A percentile compares a stretch with the other conserved stretches of the same genome.
These are phyloP conservation scores for Cymodocea nodosa DNA, from an alignment of 116 monocot genomes.

Conservation along the genomic window DNA sequence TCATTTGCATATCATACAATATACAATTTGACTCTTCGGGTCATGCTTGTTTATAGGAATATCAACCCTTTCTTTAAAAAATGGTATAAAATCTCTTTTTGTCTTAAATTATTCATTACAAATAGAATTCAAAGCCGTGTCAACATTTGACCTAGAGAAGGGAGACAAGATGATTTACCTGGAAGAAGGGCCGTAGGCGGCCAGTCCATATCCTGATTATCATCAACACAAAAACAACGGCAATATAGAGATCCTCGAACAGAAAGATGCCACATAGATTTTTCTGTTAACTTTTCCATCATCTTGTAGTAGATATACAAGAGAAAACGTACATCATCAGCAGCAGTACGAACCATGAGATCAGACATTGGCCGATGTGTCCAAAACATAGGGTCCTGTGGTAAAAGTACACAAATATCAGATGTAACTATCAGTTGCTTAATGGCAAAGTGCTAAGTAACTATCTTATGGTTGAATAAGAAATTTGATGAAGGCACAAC, in stretches of 20 bases:
- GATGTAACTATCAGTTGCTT: too few relatives aligned
- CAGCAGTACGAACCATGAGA: conserved; percentile 76
- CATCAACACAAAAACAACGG: conserved; percentile 74
- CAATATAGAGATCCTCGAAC: conserved; percentile 73
- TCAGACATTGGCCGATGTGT: conserved; percentile 76
- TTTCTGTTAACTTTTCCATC: conserved; percentile 63
- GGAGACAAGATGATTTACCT: conserved; percentile 20
- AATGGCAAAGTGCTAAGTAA: too few relatives aligned
- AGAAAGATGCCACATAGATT: conserved; percentile 64
- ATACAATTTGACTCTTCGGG: too few relatives aligned
- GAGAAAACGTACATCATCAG: conserved; percentile 95
- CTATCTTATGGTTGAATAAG: too few relatives aligned
- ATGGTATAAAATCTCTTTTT: too few relatives aligned
- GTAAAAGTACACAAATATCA: not conserved
- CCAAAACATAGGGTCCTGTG: conserved; percentile 87
- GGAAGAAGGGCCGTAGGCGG: conserved; percentile 53
- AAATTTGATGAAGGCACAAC: too few relatives aligned
- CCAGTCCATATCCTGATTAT: conserved; percentile 73
- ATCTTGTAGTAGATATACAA: conserved; percentile 75
- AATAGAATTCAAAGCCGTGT: too few relatives aligned
- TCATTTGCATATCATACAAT: too few relatives aligned
- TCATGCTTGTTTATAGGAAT: too few relatives aligned
- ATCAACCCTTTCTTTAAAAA: too few relatives aligned
- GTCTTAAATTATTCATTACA: too few relatives aligned
- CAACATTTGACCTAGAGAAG: too few relatives aligned